Evolutionary conservation across 2,329 filamentous ascomycete genomes (phyloP).

Genomic region (Grosmannia huntii): DNA sequence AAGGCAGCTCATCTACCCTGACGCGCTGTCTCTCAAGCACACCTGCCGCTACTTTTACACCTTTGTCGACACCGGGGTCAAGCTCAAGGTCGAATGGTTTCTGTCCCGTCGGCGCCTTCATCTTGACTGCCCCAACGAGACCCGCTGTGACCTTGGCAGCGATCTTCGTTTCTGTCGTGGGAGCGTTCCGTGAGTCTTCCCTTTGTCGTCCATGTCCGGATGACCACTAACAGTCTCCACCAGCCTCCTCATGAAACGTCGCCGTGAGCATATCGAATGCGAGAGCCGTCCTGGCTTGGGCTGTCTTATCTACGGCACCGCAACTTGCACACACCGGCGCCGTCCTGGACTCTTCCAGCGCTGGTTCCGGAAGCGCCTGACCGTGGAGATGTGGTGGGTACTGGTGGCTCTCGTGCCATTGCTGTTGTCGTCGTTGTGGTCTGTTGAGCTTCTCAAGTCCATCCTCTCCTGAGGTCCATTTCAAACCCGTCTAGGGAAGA

Average conservation of each 20-base stretch:
- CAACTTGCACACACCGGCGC: conserved; percentile 30
- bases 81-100: conserved; percentile 57
- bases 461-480: neutral
- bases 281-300: conserved; percentile 43
- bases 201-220: neutral
- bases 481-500: too few species aligned
- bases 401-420: conserved; percentile 29
- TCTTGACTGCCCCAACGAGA: conserved; percentile 51
- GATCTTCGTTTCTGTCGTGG: conserved; percentile 48
- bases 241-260: conserved; percentile 44
- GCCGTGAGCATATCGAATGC: conserved; percentile 48
- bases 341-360: conserved; percentile 31
- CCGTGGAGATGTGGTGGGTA: conserved; percentile 36
- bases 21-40: conserved; percentile 59
- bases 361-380: conserved; percentile 31
- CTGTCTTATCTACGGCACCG: conserved; percentile 40
- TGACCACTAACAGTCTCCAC: neutral
- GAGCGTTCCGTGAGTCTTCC: conserved; percentile 37
- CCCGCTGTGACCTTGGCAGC: conserved; percentile 43
- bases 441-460: conserved; percentile 12
- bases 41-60: conserved; percentile 49
- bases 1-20: conserved; percentile 50
- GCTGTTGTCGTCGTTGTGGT: conserved; percentile 26
- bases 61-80: conserved; percentile 52
- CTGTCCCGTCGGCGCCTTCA: conserved; percentile 49